phyloP scores from a whole-genome alignment of 2,329 filamentous ascomycete genomes.

The Mycogone perniciosa region DNA sequence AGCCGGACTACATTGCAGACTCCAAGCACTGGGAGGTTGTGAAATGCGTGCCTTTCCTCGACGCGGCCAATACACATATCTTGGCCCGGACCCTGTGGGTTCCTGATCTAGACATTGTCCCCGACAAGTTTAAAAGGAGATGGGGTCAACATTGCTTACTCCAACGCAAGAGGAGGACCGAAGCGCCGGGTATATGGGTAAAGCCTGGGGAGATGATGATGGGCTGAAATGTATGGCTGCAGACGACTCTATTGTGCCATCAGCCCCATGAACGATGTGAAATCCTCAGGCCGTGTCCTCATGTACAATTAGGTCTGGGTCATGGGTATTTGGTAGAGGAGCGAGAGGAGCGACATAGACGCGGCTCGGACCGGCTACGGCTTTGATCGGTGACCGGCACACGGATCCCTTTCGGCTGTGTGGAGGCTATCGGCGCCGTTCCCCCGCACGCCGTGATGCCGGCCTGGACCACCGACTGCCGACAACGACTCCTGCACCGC shows the following conservation, averaged over 20 bases:
- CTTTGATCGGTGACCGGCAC: background rate
- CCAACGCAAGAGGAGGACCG: slow-evolving; percentile 41
- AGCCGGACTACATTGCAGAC: slow-evolving; percentile 76
- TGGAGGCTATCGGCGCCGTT: slow-evolving; percentile 2
- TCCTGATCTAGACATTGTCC: slow-evolving; percentile 64
- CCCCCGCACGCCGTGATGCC: background rate
- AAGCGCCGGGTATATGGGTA: slow-evolving; percentile 2
- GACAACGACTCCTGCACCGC: background rate
- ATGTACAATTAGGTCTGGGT: background rate
- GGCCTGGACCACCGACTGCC: background rate
- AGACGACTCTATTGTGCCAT: no score
- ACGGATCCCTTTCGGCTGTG: background rate
- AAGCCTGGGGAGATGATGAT: slow-evolving; percentile 10
- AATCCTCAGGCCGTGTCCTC: background rate
- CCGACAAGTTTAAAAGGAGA: slow-evolving; percentile 61
- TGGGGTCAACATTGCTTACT: slow-evolving; percentile 90
- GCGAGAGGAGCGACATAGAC: background rate
- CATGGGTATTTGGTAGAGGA: background rate
- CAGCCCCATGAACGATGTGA: no score
- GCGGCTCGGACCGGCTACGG: background rate
- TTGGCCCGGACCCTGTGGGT: slow-evolving; percentile 77
- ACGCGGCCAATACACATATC: slow-evolving; percentile 65
- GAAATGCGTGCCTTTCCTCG: slow-evolving; percentile 72
- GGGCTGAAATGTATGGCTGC: background rate
- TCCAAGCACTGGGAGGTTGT: slow-evolving; percentile 69